These are phyloP conservation scores for Citrus unshiu DNA, from an alignment of 345 rosid genomes.

Conservation along the genomic window DNA sequence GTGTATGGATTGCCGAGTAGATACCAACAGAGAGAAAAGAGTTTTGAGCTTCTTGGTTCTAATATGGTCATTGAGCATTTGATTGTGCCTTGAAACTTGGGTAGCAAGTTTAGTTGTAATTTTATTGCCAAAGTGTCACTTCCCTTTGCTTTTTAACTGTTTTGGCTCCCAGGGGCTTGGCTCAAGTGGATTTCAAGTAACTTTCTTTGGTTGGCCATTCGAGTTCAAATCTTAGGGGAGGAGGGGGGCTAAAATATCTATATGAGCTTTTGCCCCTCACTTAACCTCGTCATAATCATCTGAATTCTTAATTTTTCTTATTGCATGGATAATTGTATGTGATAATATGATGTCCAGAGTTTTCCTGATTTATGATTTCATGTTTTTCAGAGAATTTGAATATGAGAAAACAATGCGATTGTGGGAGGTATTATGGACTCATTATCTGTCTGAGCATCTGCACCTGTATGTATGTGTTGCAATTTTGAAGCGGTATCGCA, in stretches of 20 bases:
- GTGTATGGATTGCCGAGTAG: neutral
- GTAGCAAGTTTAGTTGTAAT: neutral
- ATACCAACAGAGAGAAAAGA: neutral
- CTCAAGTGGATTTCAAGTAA: too few relatives aligned
- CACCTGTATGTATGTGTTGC: constrained; percentile 87
- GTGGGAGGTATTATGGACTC: constrained; percentile 98
- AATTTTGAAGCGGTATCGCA: constrained; percentile 80
- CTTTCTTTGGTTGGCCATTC: too few relatives aligned
- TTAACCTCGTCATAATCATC: neutral
- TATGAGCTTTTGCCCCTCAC: too few relatives aligned
- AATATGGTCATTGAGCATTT: neutral
- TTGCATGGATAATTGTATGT: neutral
- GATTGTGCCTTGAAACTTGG: neutral
- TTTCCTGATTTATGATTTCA: neutral
- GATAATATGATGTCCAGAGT: neutral
- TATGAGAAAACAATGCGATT: constrained; percentile 70
- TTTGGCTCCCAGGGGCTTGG: neutral
- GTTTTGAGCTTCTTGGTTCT: constrained; percentile 3
- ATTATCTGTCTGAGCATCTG: constrained; percentile 77
- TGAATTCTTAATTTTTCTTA: neutral
- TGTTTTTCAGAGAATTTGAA: constrained; percentile 72
- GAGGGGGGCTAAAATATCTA: too few relatives aligned
- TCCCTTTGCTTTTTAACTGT: neutral
- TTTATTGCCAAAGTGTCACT: neutral
- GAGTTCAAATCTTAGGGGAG: too few relatives aligned